Base-by-base conservation (phyloP, 768 basidiomycete genomes). In the Macrolepiota fuliginosa region DNA sequence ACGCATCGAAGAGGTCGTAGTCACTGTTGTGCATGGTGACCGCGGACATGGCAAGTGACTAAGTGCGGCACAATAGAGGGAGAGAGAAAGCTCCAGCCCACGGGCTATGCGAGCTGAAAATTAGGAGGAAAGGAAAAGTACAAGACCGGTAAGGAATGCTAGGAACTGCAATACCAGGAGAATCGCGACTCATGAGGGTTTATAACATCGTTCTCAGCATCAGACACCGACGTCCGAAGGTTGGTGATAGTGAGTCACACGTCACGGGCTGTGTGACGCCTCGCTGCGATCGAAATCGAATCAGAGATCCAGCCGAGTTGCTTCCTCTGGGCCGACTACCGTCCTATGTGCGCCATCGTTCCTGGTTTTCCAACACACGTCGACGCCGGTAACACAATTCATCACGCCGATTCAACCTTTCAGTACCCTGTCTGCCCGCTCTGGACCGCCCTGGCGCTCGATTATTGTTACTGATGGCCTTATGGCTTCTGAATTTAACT, bases 1-100 rank as follows among this genome's bases (percentile, higher is more conserved):
- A 80, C 29, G 90, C 90, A 72, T 92, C 89, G 71, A 87, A 90
- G 27, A 87, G 82, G 67, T 91, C 89, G 69, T 91, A 92, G 79
- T 91, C 90, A 70, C 84, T 80, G 70, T 79, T 81, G 58, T 79
- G 78, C 50, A 82, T 74, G 35, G 78, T 80, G 55, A 83, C 71
- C n/a, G 72, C 68, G 11, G 73, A 63, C 69, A 72, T 70, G 51
- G 36, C 66, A 56, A 56, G 54, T 19, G 54, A 40, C 22, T 32
- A 37, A 9, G 46, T 50, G 7, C 50, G 63, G n/a, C 13, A 12
- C 39, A 40, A 17, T 22, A 45, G 42, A 40, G 54, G 54, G 32
- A 40, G n/a, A 15, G 56, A 58, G 12, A 54, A 57, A 64, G 56
- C 57, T 58, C 57, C 54, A 63, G 64, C 58, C 25, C 52, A 52